Evolutionary conservation across 345 rosid species (phyloP), one percentile per base, ranked within the genome.

Genomic region (Arabis hirsuta): DNA sequence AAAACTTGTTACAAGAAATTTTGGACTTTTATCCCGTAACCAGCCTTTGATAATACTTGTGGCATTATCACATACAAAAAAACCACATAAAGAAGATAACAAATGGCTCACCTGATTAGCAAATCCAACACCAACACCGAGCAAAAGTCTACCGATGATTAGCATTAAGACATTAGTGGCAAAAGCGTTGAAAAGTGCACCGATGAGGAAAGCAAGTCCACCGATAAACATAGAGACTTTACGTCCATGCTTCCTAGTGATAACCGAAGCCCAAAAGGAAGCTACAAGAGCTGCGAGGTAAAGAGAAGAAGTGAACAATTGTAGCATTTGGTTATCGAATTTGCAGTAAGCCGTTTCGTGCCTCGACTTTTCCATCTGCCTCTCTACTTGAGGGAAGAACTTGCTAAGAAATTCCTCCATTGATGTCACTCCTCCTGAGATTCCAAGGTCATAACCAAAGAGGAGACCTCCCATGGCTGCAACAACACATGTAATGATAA

Each of bases 371-470:
- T 65, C 46, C 71, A 69, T 71, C 48, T 73, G 76, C 16, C 44
- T 71, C 54, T 84, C 83, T 41, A 86, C 84, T 0, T 71, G 42
- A 9, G 82, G 86, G 69, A 86, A 84, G 42, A 86, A 82, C 24
- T 68, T 71, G n/a, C 11, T 46, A 50, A 86, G 66, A 60, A 84
- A 84, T 9, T 81, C 69, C 12, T 71, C 72, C 90, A 86, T 86
- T 11, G 90, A 78, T 14, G 90, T 86, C 60, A 84, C 87, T 1
- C 90, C 87, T 62, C 85, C 81, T 77, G 96, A 90, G 77, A 92
- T 92, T 76, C 96, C 96, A 77, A 90, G 82, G 78, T 92, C 98
- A 74, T 92, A 92, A 52, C 94, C 98, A 24, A 92, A 92, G 63
- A 92, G 75, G 12, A 89, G 83, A 58, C 98, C 94, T 24, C 98